These are phyloP conservation scores for Zangia roseola DNA, from an alignment of 768 basidiomycete species.

Conservation along the genomic window DNA sequence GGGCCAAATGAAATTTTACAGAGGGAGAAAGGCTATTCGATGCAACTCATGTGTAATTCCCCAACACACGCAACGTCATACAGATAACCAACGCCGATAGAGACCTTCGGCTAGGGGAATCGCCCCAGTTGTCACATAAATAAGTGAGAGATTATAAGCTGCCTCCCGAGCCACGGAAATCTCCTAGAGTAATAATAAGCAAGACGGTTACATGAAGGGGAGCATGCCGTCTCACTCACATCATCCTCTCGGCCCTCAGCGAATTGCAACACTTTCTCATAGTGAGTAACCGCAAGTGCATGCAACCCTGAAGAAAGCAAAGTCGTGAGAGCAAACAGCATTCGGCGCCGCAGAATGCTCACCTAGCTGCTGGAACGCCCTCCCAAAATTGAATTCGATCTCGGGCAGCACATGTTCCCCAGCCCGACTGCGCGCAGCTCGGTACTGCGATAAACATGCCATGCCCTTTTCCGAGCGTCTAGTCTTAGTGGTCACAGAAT, in stretches of 20 bases:
- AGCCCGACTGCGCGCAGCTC: slow-evolving; percentile 52
- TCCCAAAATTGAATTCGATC: slow-evolving; percentile 91
- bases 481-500: background rate
- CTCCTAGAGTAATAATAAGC: slow-evolving; percentile 36
- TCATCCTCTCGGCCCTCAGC: slow-evolving; percentile 42
- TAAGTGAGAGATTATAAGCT: slow-evolving; percentile 84
- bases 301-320: slow-evolving; percentile 56
- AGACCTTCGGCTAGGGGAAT: slow-evolving; percentile 64
- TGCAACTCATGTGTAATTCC: background rate
- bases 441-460: slow-evolving; percentile 83
- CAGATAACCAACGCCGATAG: slow-evolving; percentile 79
- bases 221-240: slow-evolving; percentile 27
- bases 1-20: slow-evolving; percentile 4
- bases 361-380: slow-evolving; percentile 94
- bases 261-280: slow-evolving; percentile 69
- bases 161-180: slow-evolving; percentile 66
- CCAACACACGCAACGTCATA: slow-evolving; percentile 37
- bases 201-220: too few species aligned
- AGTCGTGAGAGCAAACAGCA: background rate
- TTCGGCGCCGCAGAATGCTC: slow-evolving; percentile 12
- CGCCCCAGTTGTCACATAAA: slow-evolving; percentile 80
- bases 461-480: slow-evolving; percentile 53
- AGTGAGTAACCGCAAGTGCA: slow-evolving; percentile 81
- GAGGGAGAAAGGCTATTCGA: slow-evolving; percentile 1
- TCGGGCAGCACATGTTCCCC: slow-evolving; percentile 52